Base-by-base conservation (phyloP, 176 grass and related monocot species). In the Bolboschoenus planiculmis region DNA sequence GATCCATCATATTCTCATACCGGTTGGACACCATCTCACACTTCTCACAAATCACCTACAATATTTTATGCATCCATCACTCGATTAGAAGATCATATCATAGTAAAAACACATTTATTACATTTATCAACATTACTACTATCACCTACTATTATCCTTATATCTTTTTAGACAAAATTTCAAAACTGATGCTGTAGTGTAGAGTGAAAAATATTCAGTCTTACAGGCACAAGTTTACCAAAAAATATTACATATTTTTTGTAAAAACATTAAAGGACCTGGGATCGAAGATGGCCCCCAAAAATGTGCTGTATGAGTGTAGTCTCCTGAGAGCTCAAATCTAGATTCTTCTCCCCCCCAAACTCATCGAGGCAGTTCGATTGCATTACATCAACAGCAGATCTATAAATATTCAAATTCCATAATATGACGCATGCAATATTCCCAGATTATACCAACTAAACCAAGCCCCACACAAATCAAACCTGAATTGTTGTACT, bases 1-100 rank as follows among this genome's bases (percentile, higher is more conserved):
- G 88, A 79, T 99, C 97, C 97, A 99, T 99, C 97, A 99, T 99
- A 82, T 96, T 95, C 43, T 99, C 97, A 57, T 99, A 99, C 39
- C 97, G 90, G 55, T 99, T 99, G 65, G 97, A 99, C 58, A 96
- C 84, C 86, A 88, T 91, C 84, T 94, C 86, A 83, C 93, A 99
- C 81, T 92, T 20, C 1, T 88, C 91, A 86, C 93, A 99, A 36
- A 88, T 94, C 77, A 96, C 91, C 97, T 99, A 82, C 27, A 27
- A 88, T 18, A 80, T 81, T 58, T 33, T 54, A 63, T 83, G 83
- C 55, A 75, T 65, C 13, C 26, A 47, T 20, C 54, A 30, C 58
- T 18, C 23, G 13, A 9, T 82, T 37, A 42, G 29, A 77, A 77
- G 14, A 77, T 34, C 24, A 9, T 53, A 77, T 77, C 43, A 76